phyloP scores from a whole-genome alignment of 495 filamentous ascomycete genomes.

The Xylaria intraflava region DNA sequence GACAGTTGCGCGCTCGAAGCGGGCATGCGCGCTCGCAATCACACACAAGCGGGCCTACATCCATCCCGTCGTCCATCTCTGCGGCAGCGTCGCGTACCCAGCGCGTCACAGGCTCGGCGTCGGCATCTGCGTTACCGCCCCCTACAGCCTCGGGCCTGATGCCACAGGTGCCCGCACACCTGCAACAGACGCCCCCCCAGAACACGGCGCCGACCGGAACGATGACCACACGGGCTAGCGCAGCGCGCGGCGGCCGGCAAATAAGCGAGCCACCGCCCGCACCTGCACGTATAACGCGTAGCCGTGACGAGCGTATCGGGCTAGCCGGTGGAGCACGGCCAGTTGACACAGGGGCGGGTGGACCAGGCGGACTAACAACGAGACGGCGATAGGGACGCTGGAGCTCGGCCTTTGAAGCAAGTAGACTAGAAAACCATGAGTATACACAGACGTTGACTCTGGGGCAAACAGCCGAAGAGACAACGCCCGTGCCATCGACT shows the following conservation, averaged over 20 bases:
- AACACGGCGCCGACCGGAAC: background rate
- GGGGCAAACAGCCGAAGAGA: background rate
- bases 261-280: slow-evolving; percentile 20
- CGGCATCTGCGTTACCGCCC: background rate
- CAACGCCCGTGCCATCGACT: background rate
- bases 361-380: slow-evolving; percentile 10
- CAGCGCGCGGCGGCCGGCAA: slow-evolving; percentile 15
- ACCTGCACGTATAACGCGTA: slow-evolving; percentile 25
- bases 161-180: slow-evolving; percentile 1
- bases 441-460: background rate
- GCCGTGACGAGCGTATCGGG: slow-evolving; percentile 32
- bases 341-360: slow-evolving; percentile 7
- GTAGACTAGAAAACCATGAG: background rate
- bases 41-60: background rate
- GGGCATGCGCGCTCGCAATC: slow-evolving; percentile 9
- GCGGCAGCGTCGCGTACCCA: slow-evolving; percentile 11
- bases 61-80: slow-evolving; percentile 2
- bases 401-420: slow-evolving; percentile 1
- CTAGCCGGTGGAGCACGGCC: slow-evolving; percentile 11
- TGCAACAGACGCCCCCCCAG: slow-evolving; percentile 12
- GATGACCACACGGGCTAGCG: slow-evolving; percentile 4
- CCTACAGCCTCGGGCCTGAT: background rate
- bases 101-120: slow-evolving; percentile 8
- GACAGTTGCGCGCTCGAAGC: slow-evolving; percentile 8
- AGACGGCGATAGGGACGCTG: slow-evolving; percentile 20